Conservation (phyloP, 2,329 filamentous ascomycete genomes). For the Fusarium tjaetaba region DNA sequence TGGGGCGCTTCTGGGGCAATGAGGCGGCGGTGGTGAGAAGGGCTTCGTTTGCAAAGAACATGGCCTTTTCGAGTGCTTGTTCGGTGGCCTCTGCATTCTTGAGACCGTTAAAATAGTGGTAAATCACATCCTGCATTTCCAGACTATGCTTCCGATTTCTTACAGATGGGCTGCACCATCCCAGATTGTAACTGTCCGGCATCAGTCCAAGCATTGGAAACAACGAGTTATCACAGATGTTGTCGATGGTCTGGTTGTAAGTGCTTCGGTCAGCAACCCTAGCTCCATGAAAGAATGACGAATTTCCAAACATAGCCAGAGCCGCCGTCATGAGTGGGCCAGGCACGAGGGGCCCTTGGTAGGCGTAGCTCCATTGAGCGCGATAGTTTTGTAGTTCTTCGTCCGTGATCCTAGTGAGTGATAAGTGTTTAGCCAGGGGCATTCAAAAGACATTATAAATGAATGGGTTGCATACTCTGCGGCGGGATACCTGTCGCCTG, state of each 20-base stretch:
- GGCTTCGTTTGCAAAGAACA: conserved; percentile 29
- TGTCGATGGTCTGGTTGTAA: background rate
- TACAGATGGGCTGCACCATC: background rate
- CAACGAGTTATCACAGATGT: background rate
- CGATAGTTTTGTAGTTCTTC: background rate
- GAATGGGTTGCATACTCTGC: background rate
- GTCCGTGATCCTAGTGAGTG: background rate
- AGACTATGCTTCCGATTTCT: background rate
- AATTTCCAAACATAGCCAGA: conserved; percentile 18
- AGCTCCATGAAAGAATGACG: conserved; percentile 4
- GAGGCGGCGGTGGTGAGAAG: background rate
- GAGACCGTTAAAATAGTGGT: background rate
- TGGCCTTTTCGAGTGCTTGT: conserved; percentile 13
- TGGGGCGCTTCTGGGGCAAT: background rate
- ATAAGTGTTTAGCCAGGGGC: background rate
- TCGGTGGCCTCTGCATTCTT: background rate
- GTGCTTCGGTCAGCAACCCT: background rate
- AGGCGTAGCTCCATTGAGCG: background rate
- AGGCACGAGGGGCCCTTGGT: background rate
- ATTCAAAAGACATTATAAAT: background rate
- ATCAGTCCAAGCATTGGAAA: background rate
- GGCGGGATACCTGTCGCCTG: background rate
- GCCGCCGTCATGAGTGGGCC: conserved; percentile 17
- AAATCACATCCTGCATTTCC: background rate
- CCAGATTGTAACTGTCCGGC: fast-evolving